Evolutionary conservation across 306 rosid genomes (phyloP).

Genomic region (Quercus berberidifolia): DNA sequence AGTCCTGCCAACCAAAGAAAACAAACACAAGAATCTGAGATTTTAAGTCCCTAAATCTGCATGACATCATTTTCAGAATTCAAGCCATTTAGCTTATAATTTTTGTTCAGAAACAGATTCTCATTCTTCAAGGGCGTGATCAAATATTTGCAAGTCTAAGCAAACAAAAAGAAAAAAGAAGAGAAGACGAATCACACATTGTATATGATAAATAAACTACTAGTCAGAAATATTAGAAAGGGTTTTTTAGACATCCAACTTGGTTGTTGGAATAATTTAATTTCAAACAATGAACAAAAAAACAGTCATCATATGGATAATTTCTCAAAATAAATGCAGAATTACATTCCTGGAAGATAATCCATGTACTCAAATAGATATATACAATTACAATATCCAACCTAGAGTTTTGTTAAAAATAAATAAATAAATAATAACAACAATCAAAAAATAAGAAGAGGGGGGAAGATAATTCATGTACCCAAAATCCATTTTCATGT

Average conservation of each 20-base stretch:
- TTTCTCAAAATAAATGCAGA: no score
- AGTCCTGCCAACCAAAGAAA: conserved; percentile 30
- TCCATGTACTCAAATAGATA: no score
- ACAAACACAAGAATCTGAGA: neutral
- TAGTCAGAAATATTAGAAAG: neutral
- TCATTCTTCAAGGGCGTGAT: neutral
- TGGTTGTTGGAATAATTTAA: neutral
- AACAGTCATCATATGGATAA: no score
- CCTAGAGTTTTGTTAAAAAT: no score
- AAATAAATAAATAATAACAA: no score
- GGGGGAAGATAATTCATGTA: neutral
- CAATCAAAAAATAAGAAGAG: neutral
- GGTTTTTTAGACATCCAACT: neutral
- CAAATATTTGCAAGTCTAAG: neutral
- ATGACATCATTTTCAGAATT: neutral
- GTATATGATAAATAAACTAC: neutral
- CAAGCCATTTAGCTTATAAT: neutral
- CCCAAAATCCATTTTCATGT: conserved; percentile 98
- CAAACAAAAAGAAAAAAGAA: neutral
- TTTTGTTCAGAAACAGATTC: no score
- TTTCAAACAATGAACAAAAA: neutral
- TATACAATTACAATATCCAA: no score
- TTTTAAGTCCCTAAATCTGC: neutral
- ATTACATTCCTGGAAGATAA: neutral
- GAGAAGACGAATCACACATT: no score